Evolutionary conservation across 2,329 filamentous ascomycete genomes (phyloP).

Genomic region (Penicillium verrucosum): DNA sequence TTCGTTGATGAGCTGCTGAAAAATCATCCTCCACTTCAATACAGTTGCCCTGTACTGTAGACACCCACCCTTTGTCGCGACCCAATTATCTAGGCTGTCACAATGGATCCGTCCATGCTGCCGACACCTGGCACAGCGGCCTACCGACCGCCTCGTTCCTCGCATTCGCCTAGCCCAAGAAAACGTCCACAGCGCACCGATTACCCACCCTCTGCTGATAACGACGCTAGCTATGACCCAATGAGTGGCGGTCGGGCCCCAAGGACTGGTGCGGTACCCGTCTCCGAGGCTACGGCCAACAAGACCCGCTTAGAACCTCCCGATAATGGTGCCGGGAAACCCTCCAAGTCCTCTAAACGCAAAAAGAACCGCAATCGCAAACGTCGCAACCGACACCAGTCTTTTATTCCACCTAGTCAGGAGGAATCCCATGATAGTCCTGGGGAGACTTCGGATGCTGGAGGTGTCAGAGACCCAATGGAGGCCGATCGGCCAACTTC

Average conservation of each 20-base stretch:
- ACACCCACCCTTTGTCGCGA: not conserved
- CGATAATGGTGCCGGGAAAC: constrained; percentile 19
- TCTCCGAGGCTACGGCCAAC: constrained; percentile 15
- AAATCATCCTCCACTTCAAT: not conserved
- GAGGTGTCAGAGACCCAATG: constrained; percentile 31
- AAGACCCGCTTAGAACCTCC: constrained; percentile 23
- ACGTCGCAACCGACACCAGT: constrained; percentile 76
- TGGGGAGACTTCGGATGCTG: constrained; percentile 51
- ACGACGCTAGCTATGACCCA: constrained; percentile 19
- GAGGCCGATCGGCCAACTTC: constrained; percentile 26
- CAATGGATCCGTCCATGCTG: constrained; percentile 15
- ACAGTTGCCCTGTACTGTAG: not conserved
- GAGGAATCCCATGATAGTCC: constrained; percentile 51
- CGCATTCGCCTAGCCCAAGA: constrained; percentile 14
- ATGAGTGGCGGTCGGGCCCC: constrained; percentile 16
- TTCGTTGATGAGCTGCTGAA: constrained; percentile 4
- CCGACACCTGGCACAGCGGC: constrained; percentile 8
- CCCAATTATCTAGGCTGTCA: not conserved
- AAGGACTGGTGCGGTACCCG: constrained; percentile 11
- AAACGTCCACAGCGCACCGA: constrained; percentile 15
- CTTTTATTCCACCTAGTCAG: constrained; percentile 62
- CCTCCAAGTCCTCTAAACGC: constrained; percentile 30
- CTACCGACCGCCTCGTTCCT: constrained; percentile 7
- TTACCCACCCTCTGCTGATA: constrained; percentile 22
- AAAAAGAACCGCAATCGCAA: constrained; percentile 75